Evolutionary conservation across 768 basidiomycete species (phyloP).

Genomic region (Rhizopogon sp.): DNA sequence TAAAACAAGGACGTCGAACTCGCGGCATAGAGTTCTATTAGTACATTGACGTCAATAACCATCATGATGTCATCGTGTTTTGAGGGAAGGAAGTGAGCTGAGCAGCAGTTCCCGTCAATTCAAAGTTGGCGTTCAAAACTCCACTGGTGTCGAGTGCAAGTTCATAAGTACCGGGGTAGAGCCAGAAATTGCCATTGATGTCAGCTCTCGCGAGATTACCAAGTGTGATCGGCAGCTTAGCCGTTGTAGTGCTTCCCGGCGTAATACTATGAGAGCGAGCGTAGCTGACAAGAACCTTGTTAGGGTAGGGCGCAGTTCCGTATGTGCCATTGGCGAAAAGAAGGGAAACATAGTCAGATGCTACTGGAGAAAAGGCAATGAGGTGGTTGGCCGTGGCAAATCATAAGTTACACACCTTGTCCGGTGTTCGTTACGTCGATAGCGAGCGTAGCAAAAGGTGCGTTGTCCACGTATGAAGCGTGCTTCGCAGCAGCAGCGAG

Average conservation of each 20-base stretch:
- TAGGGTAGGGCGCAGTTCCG: slow-evolving; percentile 47
- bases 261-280: slow-evolving; percentile 33
- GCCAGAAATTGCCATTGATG: slow-evolving; percentile 36
- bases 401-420: slow-evolving; percentile 6
- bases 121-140: slow-evolving; percentile 35
- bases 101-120: slow-evolving; percentile 35
- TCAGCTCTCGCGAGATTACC: slow-evolving; percentile 48
- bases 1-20: neutral
- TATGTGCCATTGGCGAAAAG: slow-evolving; percentile 44
- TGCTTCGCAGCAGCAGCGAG: slow-evolving; percentile 27
- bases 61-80: slow-evolving; percentile 5
- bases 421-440: slow-evolving; percentile 47
- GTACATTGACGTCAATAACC: no score
- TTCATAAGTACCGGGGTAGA: slow-evolving; percentile 40
- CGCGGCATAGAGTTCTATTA: no score
- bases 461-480: slow-evolving; percentile 33
- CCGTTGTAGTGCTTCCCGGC: slow-evolving; percentile 24
- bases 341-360: slow-evolving; percentile 53
- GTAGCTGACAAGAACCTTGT: slow-evolving; percentile 48
- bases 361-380: slow-evolving; percentile 11
- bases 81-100: slow-evolving; percentile 40
- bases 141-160: slow-evolving; percentile 37
- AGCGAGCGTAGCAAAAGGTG: slow-evolving; percentile 44
- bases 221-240: slow-evolving; percentile 38
- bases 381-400: neutral